Evolutionary conservation across 306 rosid species (phyloP).

Genomic region (Acacia melanoxylon): DNA sequence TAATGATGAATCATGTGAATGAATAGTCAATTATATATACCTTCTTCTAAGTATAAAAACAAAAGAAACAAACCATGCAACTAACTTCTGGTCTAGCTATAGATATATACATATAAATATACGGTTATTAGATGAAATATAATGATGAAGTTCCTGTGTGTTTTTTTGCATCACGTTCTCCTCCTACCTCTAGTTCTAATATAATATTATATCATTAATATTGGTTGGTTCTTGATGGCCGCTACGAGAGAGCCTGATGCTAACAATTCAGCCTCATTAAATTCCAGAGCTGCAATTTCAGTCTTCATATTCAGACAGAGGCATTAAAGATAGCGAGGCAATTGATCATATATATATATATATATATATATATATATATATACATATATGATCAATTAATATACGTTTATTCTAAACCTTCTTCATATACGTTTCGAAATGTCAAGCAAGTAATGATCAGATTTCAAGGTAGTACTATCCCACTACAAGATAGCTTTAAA

Average conservation of each 20-base stretch:
- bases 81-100: not conserved
- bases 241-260: constrained; percentile 1
- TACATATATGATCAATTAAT: too few relatives aligned
- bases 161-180: not conserved
- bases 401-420: too few relatives aligned
- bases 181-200: constrained; percentile 19
- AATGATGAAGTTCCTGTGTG: not conserved
- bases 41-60: not conserved
- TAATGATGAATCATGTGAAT: not conserved
- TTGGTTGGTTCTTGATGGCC: not conserved
- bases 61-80: not conserved
- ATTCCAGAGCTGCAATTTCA: constrained; percentile 28
- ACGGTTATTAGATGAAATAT: not conserved
- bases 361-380: too few relatives aligned
- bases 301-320: constrained; percentile 8
- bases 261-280: constrained; percentile 32
- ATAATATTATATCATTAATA: not conserved
- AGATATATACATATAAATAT: too few relatives aligned
- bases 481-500: not conserved
- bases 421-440: not conserved
- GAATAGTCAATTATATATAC: not conserved
- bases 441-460: not conserved
- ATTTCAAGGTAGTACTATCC: not conserved
- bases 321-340: not conserved
- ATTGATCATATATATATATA: not conserved